Conservation (phyloP, 1,284 basidiomycete species). For the Boletus putidus region DNA sequence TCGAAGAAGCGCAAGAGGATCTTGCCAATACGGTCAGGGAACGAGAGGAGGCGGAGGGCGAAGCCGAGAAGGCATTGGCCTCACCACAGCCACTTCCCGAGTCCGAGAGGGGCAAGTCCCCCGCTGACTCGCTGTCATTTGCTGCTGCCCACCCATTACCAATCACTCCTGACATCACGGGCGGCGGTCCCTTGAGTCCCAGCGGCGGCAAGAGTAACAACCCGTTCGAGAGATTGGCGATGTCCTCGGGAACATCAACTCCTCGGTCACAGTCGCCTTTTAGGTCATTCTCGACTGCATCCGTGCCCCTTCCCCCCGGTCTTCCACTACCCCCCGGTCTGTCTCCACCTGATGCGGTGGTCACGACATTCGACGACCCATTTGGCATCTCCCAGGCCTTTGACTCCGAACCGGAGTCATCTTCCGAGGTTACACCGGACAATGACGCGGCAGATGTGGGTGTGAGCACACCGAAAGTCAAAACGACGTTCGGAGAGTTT, state of each 20-base stretch:
- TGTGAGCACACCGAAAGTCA: constrained; percentile 27
- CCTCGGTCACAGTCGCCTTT: constrained; percentile 60
- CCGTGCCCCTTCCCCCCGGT: constrained; percentile 35
- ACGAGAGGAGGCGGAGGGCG: constrained; percentile 55
- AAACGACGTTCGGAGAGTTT: constrained; percentile 13
- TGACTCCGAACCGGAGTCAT: constrained; percentile 27
- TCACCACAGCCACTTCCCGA: constrained; percentile 12
- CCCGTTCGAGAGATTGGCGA: constrained; percentile 82
- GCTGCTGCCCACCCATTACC: constrained; percentile 72
- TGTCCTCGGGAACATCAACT: constrained; percentile 46
- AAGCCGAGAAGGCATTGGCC: constrained; percentile 41
- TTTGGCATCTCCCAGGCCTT: constrained; percentile 59
- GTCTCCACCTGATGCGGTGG: constrained; percentile 20
- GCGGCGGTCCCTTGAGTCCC: constrained; percentile 38
- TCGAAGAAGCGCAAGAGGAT: constrained; percentile 63
- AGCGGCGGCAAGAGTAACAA: constrained; percentile 77
- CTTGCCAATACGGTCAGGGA: constrained; percentile 54
- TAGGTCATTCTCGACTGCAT: constrained; percentile 49
- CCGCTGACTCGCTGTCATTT: constrained; percentile 53
- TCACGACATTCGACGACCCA: constrained; percentile 45
- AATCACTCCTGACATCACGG: constrained; percentile 56
- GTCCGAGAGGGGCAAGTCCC: constrained; percentile 28
- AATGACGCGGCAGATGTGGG: constrained; percentile 29
- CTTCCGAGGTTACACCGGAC: constrained; percentile 27
- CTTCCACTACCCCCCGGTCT: constrained; percentile 33